phyloP scores from a whole-genome alignment of 352 stramenopile genomes.

The Phytophthora uliginosa region DNA sequence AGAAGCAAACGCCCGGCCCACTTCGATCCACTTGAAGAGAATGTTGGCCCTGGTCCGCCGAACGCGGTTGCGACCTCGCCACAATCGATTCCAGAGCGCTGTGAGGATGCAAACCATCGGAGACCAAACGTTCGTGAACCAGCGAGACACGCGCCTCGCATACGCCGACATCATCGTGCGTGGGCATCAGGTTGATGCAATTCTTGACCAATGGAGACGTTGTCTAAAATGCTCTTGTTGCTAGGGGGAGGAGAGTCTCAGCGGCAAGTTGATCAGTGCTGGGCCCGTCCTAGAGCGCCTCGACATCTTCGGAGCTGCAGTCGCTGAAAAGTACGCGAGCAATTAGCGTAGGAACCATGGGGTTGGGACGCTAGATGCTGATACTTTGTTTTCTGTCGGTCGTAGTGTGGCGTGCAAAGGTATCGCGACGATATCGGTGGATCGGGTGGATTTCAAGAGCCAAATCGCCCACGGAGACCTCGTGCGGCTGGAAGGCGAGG shows the following conservation, averaged over 20 bases:
- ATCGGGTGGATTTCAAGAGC: constrained; percentile 75
- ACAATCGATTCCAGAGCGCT: constrained; percentile 40
- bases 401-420: constrained; percentile 59
- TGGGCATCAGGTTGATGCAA: not conserved
- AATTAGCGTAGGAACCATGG: not conserved
- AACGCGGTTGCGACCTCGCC: constrained; percentile 7
- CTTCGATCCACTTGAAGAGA: constrained; percentile 5
- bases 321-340: constrained; percentile 64
- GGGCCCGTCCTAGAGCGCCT: constrained; percentile 60
- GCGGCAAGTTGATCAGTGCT: constrained; percentile 59
- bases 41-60: constrained; percentile 28
- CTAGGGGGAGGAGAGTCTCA: constrained; percentile 64
- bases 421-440: constrained; percentile 75
- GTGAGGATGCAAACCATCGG: constrained; percentile 40
- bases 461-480: constrained; percentile 74
- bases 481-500: constrained; percentile 71
- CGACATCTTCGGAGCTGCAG: constrained; percentile 72
- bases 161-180: constrained; percentile 75
- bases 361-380: not conserved
- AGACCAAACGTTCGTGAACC: constrained; percentile 50
- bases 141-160: constrained; percentile 60
- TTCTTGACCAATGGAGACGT: not conserved
- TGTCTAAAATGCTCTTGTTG: not conserved
- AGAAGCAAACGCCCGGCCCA: not conserved
- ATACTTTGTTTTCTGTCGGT: not conserved